phyloP scores from a whole-genome alignment of 257 asterid genomes.

The Nicotiana obtusifolia region DNA sequence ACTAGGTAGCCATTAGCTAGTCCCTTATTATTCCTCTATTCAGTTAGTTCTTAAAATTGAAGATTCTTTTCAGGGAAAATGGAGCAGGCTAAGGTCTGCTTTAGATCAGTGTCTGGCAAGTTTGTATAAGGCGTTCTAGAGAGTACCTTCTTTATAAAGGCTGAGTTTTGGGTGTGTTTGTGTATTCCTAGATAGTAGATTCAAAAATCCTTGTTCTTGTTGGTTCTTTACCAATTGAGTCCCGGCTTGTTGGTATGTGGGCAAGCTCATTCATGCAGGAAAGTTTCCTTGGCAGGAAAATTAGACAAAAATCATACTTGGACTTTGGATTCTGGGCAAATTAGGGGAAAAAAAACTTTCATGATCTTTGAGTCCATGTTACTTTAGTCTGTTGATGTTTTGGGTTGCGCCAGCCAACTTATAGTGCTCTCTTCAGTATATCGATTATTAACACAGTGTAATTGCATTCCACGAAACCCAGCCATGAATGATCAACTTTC shows the following conservation, averaged over 20 bases:
- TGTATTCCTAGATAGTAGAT: neutral
- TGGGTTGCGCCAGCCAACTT: too few species aligned
- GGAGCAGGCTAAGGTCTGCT: neutral
- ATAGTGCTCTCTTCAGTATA: neutral
- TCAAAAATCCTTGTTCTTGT: neutral
- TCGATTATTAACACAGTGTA: neutral
- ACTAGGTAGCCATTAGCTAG: neutral
- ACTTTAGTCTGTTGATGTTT: neutral
- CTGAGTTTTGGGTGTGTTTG: neutral
- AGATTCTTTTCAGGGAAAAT: neutral
- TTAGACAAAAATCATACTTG: neutral
- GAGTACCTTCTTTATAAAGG: neutral
- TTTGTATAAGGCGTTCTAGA: neutral
- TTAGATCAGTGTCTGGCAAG: neutral
- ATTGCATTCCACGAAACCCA: neutral
- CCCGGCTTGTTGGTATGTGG: neutral
- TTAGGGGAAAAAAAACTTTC: neutral
- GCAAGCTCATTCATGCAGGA: neutral
- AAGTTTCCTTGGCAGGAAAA: neutral
- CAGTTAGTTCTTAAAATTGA: neutral
- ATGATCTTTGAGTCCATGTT: neutral
- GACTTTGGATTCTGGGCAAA: neutral
- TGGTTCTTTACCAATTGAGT: neutral
- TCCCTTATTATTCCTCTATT: neutral
- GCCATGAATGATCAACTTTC: neutral